These are phyloP conservation scores for Rhinocladiella similis DNA, from an alignment of 2,329 filamentous ascomycete species.

Conservation along the genomic window DNA sequence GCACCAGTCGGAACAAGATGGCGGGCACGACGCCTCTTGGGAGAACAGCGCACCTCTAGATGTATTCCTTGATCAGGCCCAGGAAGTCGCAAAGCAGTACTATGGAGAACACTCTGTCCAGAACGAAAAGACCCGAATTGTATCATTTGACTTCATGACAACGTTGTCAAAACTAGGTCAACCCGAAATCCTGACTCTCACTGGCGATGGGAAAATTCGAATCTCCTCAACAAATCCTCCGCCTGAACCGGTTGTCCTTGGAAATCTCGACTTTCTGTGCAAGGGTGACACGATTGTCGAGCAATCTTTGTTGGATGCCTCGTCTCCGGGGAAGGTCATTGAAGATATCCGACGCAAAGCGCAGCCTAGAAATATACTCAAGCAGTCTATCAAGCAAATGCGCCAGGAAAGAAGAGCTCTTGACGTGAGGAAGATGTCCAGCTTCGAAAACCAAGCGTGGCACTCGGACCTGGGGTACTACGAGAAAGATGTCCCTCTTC, in stretches of 20 bases:
- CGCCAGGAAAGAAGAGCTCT: conserved; percentile 15
- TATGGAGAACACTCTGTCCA: conserved; percentile 46
- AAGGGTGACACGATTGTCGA: conserved; percentile 10
- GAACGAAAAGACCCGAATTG: conserved; percentile 50
- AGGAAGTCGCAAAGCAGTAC: conserved; percentile 47
- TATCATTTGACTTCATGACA: conserved; percentile 63
- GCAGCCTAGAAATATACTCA: conserved; percentile 20
- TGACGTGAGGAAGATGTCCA: conserved; percentile 18
- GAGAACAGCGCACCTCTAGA: conserved; percentile 43
- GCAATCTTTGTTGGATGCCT: background rate
- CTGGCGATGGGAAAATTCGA: conserved; percentile 52
- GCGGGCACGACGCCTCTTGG: conserved; percentile 29
- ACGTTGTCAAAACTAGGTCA: conserved; percentile 45
- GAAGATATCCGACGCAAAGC: conserved; percentile 16
- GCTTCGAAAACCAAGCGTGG: conserved; percentile 23
- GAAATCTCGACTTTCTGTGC: conserved; percentile 17
- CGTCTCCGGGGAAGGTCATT: conserved; percentile 2
- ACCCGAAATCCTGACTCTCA: conserved; percentile 54
- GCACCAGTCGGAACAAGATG: conserved; percentile 39
- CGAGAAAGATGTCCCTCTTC: conserved; percentile 33
- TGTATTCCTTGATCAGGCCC: conserved; percentile 47
- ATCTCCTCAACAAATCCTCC: conserved; percentile 39
- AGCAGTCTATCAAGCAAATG: conserved; percentile 17
- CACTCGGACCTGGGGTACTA: conserved; percentile 22
- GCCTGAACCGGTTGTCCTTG: conserved; percentile 18